These are phyloP conservation scores for Fonsecaea pedrosoi DNA, from an alignment of 2,329 filamentous ascomycete species.

Conservation along the genomic window DNA sequence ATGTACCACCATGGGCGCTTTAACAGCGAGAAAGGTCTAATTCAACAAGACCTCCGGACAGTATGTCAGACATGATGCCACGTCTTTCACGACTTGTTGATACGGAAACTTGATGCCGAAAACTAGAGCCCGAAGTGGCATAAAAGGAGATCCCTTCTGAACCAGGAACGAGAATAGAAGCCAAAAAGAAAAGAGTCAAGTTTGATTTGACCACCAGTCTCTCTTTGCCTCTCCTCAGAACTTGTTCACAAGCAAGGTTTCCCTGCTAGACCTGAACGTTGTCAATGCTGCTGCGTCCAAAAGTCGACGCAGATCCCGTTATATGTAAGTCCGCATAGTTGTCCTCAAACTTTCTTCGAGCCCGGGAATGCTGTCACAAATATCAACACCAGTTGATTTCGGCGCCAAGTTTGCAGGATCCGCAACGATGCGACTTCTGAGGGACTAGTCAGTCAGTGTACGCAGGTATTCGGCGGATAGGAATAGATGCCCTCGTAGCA, in stretches of 20 bases:
- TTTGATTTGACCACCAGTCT: constrained; percentile 9
- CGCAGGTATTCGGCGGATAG: neutral
- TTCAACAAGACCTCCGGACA: constrained; percentile 38
- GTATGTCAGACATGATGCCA: constrained; percentile 34
- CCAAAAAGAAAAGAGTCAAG: constrained; percentile 5
- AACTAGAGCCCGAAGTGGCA: constrained; percentile 15
- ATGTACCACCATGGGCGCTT: constrained; percentile 33
- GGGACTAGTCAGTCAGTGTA: neutral
- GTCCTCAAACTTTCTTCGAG: neutral
- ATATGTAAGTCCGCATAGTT: neutral
- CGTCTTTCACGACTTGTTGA: constrained; percentile 39
- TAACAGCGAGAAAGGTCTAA: constrained; percentile 25
- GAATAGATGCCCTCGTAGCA: neutral
- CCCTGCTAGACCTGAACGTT: neutral
- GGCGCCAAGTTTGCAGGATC: neutral
- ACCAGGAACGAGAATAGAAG: constrained; percentile 10
- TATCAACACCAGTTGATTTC: neutral
- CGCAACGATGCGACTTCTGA: neutral
- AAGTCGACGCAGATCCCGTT: neutral
- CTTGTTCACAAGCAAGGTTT: neutral
- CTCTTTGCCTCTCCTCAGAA: neutral
- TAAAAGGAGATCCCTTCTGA: neutral
- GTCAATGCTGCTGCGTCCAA: neutral
- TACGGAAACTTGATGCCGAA: constrained; percentile 20
- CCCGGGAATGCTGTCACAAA: neutral